Percentiles rank a stretch among this genome's conserved stretches.
Conservation (phyloP, 495 filamentous ascomycete species). For the Hypoxylon cercidicola region DNA sequence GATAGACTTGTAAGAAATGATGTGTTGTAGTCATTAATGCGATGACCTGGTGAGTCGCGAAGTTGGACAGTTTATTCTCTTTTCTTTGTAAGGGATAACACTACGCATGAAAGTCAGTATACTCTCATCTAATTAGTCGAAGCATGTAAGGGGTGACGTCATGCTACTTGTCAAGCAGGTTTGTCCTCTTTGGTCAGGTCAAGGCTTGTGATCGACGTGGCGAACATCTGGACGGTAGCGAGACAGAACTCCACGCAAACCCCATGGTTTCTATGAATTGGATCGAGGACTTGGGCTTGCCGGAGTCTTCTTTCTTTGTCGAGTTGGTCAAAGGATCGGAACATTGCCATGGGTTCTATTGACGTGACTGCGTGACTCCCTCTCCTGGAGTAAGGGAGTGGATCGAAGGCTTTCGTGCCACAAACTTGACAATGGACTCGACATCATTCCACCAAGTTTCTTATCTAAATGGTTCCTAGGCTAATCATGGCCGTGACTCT, state of each 20-base stretch:
- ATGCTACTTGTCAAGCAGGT: slow-evolving; percentile 39
- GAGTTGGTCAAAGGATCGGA: too few species aligned
- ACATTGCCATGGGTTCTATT: too few species aligned
- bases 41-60: not conserved
- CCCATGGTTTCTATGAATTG: too few species aligned
- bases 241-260: not conserved
- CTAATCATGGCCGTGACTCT: too few species aligned
- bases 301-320: too few species aligned
- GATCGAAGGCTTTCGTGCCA: too few species aligned
- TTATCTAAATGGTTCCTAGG: too few species aligned
- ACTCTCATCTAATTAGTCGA: slow-evolving; percentile 33
- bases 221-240: slow-evolving; percentile 19
- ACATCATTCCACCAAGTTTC: too few species aligned
- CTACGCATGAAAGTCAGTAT: slow-evolving; percentile 10
- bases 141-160: slow-evolving; percentile 33
- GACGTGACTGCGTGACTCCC: too few species aligned
- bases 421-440: too few species aligned
- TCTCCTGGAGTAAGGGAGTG: too few species aligned
- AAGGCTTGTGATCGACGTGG: slow-evolving; percentile 30
- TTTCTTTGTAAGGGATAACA: slow-evolving; percentile 17
- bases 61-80: not conserved
- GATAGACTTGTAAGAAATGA: not conserved
- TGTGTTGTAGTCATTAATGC: not conserved
- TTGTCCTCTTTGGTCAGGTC: slow-evolving; percentile 19
- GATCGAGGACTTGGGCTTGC: too few species aligned